Conservation (phyloP, 108 stramenopile species). For the Discostella pseudostelligera region DNA sequence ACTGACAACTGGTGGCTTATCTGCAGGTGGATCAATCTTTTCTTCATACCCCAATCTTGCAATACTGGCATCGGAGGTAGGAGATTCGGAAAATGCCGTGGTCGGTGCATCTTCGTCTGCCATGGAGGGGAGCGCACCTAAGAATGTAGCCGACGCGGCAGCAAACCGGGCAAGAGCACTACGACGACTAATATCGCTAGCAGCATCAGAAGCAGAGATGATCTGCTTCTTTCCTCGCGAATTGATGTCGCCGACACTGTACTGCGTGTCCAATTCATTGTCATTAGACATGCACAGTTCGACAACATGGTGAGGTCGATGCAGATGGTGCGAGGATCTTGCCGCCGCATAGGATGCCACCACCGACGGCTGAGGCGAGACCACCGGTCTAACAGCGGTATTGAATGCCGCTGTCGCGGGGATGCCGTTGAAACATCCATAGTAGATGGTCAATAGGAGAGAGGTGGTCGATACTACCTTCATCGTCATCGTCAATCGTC, state of each 20-base stretch:
- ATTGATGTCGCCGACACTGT: neutral
- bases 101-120: neutral
- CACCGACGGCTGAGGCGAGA: neutral
- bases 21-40: neutral
- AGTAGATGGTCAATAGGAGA: neutral
- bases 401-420: neutral
- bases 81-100: conserved; percentile 5
- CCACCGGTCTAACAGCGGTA: neutral
- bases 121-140: conserved; percentile 1
- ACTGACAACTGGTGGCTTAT: neutral
- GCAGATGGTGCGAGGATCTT: neutral
- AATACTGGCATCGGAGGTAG: conserved; percentile 10
- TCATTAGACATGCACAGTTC: neutral
- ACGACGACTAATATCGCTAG: neutral
- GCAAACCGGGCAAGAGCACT: neutral
- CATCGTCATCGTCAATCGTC: neutral
- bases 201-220: neutral
- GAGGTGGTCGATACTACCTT: neutral
- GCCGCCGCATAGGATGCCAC: neutral
- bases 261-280: neutral
- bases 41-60: conserved; percentile 2
- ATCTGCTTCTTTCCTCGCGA: neutral
- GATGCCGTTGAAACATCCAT: neutral
- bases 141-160: neutral
- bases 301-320: neutral